Evolutionary conservation across 306 rosid species (phyloP).

Genomic region (Citrullus amarus): DNA sequence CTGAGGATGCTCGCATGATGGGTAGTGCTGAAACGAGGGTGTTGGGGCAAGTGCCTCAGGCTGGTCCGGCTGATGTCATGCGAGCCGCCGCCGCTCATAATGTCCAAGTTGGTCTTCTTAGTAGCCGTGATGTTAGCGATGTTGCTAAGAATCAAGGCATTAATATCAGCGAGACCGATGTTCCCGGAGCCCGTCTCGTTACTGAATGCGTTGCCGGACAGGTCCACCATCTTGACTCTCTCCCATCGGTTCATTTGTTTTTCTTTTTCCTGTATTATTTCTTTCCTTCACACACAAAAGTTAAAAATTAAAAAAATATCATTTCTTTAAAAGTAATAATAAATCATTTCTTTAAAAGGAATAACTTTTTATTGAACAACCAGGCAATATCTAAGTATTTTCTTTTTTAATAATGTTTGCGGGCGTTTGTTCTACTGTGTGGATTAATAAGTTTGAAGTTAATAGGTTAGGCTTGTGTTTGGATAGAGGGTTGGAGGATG

Average conservation of each 20-base stretch:
- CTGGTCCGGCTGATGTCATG: slow-evolving; percentile 51
- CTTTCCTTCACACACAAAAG: no score
- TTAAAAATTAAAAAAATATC: no score
- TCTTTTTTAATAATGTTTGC: no score
- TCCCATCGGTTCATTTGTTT: background rate
- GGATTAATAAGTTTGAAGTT: no score
- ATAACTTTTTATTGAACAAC: no score
- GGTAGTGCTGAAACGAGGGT: slow-evolving; percentile 45
- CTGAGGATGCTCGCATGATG: slow-evolving; percentile 73
- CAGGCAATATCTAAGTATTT: no score
- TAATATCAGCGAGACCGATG: slow-evolving; percentile 29
- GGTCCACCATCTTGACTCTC: slow-evolving; percentile 13
- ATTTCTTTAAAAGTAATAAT: no score
- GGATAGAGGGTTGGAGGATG: no score
- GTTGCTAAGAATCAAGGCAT: slow-evolving; percentile 40
- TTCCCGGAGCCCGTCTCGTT: slow-evolving; percentile 42
- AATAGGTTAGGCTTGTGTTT: no score
- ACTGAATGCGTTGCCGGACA: slow-evolving; percentile 66
- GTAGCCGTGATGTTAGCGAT: slow-evolving; percentile 31
- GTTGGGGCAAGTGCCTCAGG: slow-evolving; percentile 42
- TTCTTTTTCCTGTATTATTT: background rate
- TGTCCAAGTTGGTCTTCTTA: slow-evolving; percentile 37
- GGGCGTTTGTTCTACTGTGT: no score
- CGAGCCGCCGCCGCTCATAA: slow-evolving; percentile 52
- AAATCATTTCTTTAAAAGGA: no score